Conservation (phyloP, 352 stramenopile species). For the Ophiocytium majus region DNA sequence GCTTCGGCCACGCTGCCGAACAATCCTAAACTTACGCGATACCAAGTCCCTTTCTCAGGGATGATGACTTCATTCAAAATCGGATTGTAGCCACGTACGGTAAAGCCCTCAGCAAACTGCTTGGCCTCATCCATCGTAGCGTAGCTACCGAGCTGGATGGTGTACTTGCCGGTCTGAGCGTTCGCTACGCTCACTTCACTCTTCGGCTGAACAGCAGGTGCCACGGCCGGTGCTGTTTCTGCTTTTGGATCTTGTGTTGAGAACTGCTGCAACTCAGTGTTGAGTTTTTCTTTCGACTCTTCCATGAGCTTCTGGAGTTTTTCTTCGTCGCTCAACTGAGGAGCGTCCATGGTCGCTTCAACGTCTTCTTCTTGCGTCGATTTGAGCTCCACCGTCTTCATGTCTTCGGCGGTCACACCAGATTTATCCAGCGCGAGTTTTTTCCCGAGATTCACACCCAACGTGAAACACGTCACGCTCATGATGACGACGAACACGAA, state of each 20-base stretch:
- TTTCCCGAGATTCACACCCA: neutral
- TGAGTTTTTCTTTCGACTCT: neutral
- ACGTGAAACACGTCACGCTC: conserved; percentile 6
- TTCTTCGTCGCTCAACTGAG: conserved; percentile 8
- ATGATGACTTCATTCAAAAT: conserved; percentile 7
- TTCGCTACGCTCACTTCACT: too few relatives aligned
- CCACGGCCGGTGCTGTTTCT: neutral
- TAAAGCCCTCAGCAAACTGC: conserved; percentile 9
- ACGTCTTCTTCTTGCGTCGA: neutral
- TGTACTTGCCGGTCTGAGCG: neutral
- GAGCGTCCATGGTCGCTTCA: neutral
- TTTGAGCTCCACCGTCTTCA: conserved; percentile 2
- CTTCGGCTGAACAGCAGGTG: too few relatives aligned
- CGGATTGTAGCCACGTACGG: neutral
- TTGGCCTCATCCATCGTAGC: neutral
- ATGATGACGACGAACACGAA: neutral
- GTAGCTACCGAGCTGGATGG: conserved; percentile 2
- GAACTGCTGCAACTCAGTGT: neutral
- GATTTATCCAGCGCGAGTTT: neutral
- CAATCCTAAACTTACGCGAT: neutral
- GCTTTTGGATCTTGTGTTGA: neutral
- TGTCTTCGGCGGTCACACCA: conserved; percentile 4
- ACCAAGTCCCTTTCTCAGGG: neutral
- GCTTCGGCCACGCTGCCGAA: neutral
- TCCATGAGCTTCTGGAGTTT: conserved; percentile 10